Conservation (phyloP, 1,139 yeast genomes). For the Hansenula lynferdii region DNA sequence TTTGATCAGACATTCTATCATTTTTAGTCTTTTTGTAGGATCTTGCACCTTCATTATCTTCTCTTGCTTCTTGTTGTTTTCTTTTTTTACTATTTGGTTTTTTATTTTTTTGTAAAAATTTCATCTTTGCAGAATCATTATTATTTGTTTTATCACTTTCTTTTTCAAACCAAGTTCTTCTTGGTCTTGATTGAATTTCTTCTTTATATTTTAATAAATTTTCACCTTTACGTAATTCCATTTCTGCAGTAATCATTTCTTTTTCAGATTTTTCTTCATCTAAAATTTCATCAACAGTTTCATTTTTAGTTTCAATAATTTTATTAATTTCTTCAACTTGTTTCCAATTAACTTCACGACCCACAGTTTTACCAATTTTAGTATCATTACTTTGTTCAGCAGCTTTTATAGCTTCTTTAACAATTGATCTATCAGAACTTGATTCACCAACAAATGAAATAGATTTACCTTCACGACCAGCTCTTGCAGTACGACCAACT, state of each 20-base stretch:
- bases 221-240: conserved; percentile 82
- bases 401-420: conserved; percentile 77
- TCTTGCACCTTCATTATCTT: conserved; percentile 34
- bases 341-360: conserved; percentile 84
- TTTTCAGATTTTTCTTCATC: conserved; percentile 88
- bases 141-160: conserved; percentile 62
- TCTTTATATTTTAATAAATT: conserved; percentile 74
- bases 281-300: conserved; percentile 66
- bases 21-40: conserved; percentile 66
- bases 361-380: conserved; percentile 55
- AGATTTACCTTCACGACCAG: conserved; percentile 93
- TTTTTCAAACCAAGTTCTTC: conserved; percentile 93
- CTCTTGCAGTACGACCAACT: conserved; percentile 99
- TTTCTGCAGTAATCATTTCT: conserved; percentile 82
- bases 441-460: conserved; percentile 93
- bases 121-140: conserved; percentile 17
- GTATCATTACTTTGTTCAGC: conserved; percentile 35
- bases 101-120: conserved; percentile 35
- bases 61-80: conserved; percentile 50
- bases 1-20: conserved; percentile 51
- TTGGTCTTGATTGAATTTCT: conserved; percentile 87
- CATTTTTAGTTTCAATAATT: conserved; percentile 53
- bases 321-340: conserved; percentile 67
- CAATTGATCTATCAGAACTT: conserved; percentile 78
- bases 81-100: conserved; percentile 48